Percentiles rank a stretch among this genome's conserved stretches.
Evolutionary conservation across 352 stramenopile genomes (phyloP).

Genomic region (Globisporangium spinosum): DNA sequence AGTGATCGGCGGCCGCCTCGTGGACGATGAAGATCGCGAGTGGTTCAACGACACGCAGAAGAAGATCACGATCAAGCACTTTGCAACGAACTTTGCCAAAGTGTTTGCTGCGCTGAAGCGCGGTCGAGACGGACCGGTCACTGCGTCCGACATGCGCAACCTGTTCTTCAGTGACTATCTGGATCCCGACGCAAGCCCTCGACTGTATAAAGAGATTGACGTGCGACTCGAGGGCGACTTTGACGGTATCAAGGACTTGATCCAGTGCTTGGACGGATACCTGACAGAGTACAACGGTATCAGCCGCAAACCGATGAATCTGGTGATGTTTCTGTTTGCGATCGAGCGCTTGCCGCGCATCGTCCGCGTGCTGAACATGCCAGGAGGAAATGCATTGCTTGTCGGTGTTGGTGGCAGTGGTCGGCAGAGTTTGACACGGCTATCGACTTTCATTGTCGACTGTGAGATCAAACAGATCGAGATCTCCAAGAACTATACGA

Average conservation of each 20-base stretch:
- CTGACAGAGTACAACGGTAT: constrained; percentile 91
- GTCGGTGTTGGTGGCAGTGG: constrained; percentile 93
- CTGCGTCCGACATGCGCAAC: constrained; percentile 79
- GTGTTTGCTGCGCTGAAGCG: constrained; percentile 81
- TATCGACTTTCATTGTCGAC: constrained; percentile 92
- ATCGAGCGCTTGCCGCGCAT: constrained; percentile 94
- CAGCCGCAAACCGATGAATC: constrained; percentile 92
- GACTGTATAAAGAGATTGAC: constrained; percentile 82
- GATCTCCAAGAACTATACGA: constrained; percentile 94
- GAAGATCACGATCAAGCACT: constrained; percentile 87
- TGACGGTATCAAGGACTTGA: constrained; percentile 77
- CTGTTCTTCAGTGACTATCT: constrained; percentile 94
- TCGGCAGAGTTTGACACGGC: constrained; percentile 88
- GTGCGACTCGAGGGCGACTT: constrained; percentile 59
- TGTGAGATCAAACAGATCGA: constrained; percentile 93
- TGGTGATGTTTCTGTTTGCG: constrained; percentile 96
- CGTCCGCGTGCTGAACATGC: constrained; percentile 92
- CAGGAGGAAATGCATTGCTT: constrained; percentile 90
- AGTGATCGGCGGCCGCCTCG: constrained; percentile 93
- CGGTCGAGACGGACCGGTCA: constrained; percentile 65
- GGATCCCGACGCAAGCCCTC: constrained; percentile 66
- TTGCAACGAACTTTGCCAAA: constrained; percentile 86
- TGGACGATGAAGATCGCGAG: constrained; percentile 89
- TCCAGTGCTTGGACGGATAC: constrained; percentile 87
- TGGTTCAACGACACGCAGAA: constrained; percentile 91